phyloP scores from a whole-genome alignment of 768 basidiomycete genomes.

The Boletus insuetus region DNA sequence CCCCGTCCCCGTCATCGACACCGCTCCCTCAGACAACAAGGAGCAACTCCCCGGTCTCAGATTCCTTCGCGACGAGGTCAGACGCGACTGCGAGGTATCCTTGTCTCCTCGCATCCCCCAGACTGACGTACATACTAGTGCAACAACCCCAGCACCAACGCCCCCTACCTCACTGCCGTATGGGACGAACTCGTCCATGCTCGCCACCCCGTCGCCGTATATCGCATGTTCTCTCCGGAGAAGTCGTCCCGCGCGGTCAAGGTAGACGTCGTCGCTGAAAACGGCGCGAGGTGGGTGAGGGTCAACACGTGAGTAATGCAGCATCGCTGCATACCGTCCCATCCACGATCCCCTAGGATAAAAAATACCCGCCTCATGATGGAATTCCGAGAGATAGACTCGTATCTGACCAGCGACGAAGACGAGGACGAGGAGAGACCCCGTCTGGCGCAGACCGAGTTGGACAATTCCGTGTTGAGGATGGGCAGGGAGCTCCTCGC shows the following conservation, averaged over 20 bases:
- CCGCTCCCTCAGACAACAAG: neutral
- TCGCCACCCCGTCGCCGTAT: slow-evolving; percentile 56
- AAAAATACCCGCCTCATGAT: slow-evolving; percentile 74
- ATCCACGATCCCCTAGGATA: slow-evolving; percentile 44
- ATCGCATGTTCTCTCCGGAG: slow-evolving; percentile 44
- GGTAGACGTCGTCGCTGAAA: slow-evolving; percentile 77
- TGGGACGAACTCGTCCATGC: slow-evolving; percentile 77
- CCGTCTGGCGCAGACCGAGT: slow-evolving; percentile 46
- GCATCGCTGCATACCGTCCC: neutral
- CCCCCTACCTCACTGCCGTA: slow-evolving; percentile 75
- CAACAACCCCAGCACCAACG: slow-evolving; percentile 56
- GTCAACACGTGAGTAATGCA: slow-evolving; percentile 73
- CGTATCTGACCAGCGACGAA: slow-evolving; percentile 59
- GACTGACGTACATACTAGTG: slow-evolving; percentile 43
- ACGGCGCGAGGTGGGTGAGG: slow-evolving; percentile 76
- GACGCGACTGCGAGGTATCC: slow-evolving; percentile 41
- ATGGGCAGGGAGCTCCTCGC: slow-evolving; percentile 67
- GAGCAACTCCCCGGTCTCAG: slow-evolving; percentile 39
- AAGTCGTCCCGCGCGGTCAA: slow-evolving; percentile 42
- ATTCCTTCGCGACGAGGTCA: slow-evolving; percentile 40
- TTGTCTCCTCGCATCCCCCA: neutral
- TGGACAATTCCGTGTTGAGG: slow-evolving; percentile 71
- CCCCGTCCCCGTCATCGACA: slow-evolving; percentile 35
- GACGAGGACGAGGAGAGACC: slow-evolving; percentile 43
- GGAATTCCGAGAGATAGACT: slow-evolving; percentile 84